Conservation (phyloP, 2,329 filamentous ascomycete species). For the Neobulgaria alba region DNA sequence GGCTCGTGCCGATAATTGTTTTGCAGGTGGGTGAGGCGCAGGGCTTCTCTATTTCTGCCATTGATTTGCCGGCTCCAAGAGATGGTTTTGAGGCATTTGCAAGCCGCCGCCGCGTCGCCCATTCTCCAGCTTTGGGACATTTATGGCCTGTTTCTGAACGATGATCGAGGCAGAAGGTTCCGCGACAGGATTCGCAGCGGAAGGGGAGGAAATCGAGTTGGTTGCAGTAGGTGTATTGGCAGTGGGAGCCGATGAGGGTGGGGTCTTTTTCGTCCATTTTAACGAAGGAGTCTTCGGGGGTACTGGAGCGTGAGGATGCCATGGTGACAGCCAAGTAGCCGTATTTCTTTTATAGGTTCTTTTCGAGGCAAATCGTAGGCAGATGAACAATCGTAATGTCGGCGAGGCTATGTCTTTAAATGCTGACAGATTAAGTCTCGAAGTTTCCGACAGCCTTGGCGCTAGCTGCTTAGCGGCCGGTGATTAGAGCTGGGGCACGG, state of each 20-base stretch:
- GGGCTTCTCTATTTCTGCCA: slow-evolving; percentile 55
- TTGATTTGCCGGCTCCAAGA: slow-evolving; percentile 43
- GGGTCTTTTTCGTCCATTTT: slow-evolving; percentile 72
- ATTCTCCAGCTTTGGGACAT: slow-evolving; percentile 51
- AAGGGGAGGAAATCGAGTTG: slow-evolving; percentile 96
- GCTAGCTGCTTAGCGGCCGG: no score
- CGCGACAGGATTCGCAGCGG: slow-evolving; percentile 77
- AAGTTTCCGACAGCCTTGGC: no score
- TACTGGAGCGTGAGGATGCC: slow-evolving; percentile 37
- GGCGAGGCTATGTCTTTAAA: no score
- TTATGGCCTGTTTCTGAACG: slow-evolving; percentile 76
- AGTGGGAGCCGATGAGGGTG: slow-evolving; percentile 80
- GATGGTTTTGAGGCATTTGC: slow-evolving; percentile 46
- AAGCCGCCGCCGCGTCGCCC: slow-evolving; percentile 48
- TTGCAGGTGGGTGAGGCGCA: slow-evolving; percentile 61
- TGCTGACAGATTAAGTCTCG: no score
- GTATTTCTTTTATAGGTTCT: slow-evolving; percentile 11
- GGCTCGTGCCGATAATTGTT: slow-evolving; percentile 59
- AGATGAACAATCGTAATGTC: slow-evolving; percentile 16
- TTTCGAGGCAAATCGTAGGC: slow-evolving; percentile 9
- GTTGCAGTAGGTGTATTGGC: slow-evolving; percentile 84
- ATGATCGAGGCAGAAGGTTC: slow-evolving; percentile 89
- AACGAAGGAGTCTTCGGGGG: slow-evolving; percentile 51
- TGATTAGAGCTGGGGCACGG: no score
- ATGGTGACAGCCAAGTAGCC: slow-evolving; percentile 32